Base-by-base conservation (phyloP, 2,329 filamentous ascomycete species). In the Xylaria digitata region DNA sequence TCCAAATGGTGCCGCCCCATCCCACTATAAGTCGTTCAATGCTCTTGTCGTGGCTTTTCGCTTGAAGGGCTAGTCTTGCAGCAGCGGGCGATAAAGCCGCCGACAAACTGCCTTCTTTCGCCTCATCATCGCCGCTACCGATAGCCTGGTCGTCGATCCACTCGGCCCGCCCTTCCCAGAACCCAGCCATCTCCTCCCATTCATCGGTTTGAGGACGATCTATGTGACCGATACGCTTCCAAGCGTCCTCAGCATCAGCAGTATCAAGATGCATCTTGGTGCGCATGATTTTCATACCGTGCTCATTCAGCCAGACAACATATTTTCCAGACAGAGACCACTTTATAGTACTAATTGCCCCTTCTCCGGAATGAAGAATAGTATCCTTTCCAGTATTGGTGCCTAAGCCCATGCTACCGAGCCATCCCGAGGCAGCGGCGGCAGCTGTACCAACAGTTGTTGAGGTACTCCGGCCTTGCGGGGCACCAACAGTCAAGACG, bases 201-300 rank as follows among this genome's bases (percentile, higher is more conserved):
- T 91, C 90, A 8, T 91, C 89, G 5, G 91, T 92, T 74, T 93
- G 92, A 1, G 96, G 96, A 49, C 94, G 88, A 76, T 97, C 94
- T 67, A 97, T 90, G 76, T 98, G 95, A 26, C 93, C 94, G 69
- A 99, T 93, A 9, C 95, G 87, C 79, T 96, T 97, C 96, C 96
- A 99, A 2, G 94, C 93, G 71, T 91, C 90, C 17, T 97, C 94
- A 1, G 86, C 82, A 75, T 97, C 91, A 13, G 86, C 85, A 69
- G 84, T 89, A 6, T 96, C 93, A 5, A 97, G 84, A 72, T 94
- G 89, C 21, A 96, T 77, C 76, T 96, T 93, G 4, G 93, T 93
- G 43, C 96, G 89, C 94, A 98, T 98, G 67, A 99, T 96, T 78
- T 97, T 97, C 77, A 98, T 96, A 3, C 96, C 96, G 75, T 96